A percentile compares a stretch with the other conserved stretches of the same genome.
Conservation (phyloP, 2,329 filamentous ascomycete genomes). For the Fusarium odoratissimum region DNA sequence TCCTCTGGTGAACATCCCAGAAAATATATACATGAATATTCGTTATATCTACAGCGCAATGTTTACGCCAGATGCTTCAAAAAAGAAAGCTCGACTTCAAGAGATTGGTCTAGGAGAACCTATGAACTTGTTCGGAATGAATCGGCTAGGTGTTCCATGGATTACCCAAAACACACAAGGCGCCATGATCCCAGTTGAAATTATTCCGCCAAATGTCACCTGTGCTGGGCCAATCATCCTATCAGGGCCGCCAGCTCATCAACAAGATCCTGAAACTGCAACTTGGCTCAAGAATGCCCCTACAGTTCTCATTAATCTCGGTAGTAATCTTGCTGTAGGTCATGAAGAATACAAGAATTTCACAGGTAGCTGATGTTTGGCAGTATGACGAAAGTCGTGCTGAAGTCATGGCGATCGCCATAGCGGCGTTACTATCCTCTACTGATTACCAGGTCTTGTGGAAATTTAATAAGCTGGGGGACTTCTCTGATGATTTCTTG, state of each 20-base stretch:
- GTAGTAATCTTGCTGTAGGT: slow-evolving; percentile 48
- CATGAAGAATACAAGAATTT: rapidly evolving
- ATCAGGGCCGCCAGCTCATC: slow-evolving; percentile 49
- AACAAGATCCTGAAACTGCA: slow-evolving; percentile 56
- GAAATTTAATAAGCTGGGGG: slow-evolving; percentile 40
- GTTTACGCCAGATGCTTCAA: slow-evolving; percentile 41
- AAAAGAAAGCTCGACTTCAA: slow-evolving; percentile 38
- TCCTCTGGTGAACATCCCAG: slow-evolving; percentile 50
- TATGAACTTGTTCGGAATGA: slow-evolving; percentile 39
- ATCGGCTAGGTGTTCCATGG: slow-evolving; percentile 46
- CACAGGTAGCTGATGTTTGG: rapidly evolving
- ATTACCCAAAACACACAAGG: slow-evolving; percentile 44
- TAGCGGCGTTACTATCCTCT: not conserved
- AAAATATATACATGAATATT: slow-evolving; percentile 49
- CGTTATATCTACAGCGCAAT: slow-evolving; percentile 47
- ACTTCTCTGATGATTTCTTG: slow-evolving; percentile 18
- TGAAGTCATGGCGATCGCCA: not conserved
- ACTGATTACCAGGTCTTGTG: slow-evolving; percentile 48
- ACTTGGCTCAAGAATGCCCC: slow-evolving; percentile 55
- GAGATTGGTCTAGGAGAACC: slow-evolving; percentile 35
- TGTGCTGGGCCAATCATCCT: slow-evolving; percentile 59
- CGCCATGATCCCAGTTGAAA: slow-evolving; percentile 25
- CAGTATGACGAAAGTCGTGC: slow-evolving; percentile 13
- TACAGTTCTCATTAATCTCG: slow-evolving; percentile 62
- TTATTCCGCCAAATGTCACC: slow-evolving; percentile 40